Base-by-base conservation (phyloP, 202 grass and related monocot species). In the Schoenoplectus triqueter region DNA sequence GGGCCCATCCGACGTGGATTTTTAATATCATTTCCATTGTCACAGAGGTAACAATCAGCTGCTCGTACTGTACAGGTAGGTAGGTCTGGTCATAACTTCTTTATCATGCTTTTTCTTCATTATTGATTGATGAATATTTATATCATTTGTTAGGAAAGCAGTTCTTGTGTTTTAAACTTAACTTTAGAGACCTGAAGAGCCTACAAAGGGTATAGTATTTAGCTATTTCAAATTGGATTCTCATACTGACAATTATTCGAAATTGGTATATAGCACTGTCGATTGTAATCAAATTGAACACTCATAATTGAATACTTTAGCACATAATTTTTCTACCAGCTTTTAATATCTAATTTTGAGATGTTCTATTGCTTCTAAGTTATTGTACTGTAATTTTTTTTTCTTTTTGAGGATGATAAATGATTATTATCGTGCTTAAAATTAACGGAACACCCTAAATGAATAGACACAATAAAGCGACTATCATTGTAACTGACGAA, bases 1-100 rank as follows among this genome's bases (percentile, higher is more conserved):
- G 81, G 81, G 65, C 81, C 81, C 64, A 18, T 84, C 81, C 71
- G 81, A 84, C 64, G 22, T 71, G 81, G 81, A 64, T 42, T 54
- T 41, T 80, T 63, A 17, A 15, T 42, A 57, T 41, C 1, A 60
- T 56, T 41, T 79, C 57, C 19, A 2, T 19, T 5, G n/a, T 76
- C 5, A 1, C 5, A 48, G 4, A 75, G 15, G 42, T 48, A 18
- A 31, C 46, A 54, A 77, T 56, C 22, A 52, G 1, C 50, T 8
- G 46, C 74, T 42, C 31, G 31, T 31, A 31, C 8, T 61, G n/a
- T 19, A 19, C 69, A 72, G 69, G 6, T 72, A 72, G 44, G 48
- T 72, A 49, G 69, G 45, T 80, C 50, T 44, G n/a, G 2, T 59
- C 5, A 14, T 80, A 49, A 80, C 76, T 62, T 56, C 48, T 62